Evolutionary conservation across 805 yeast genomes (phyloP), one percentile per base, ranked within the genome.

Genomic region (Peterozyma xylosa): DNA sequence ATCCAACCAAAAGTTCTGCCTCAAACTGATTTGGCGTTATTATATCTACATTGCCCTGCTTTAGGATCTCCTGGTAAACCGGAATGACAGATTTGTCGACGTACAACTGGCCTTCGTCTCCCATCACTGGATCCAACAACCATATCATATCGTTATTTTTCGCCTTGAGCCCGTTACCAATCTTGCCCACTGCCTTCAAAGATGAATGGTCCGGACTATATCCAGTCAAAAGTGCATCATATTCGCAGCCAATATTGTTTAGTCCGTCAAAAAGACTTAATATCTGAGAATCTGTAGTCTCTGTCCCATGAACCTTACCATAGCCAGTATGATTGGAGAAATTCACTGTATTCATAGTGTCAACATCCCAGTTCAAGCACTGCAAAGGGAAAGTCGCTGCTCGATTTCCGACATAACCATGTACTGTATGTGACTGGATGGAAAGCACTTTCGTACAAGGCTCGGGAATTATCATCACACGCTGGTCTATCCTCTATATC

Each of bases 321-420:
- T 88, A 88, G 1, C 96, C 98, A 2, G 97, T 91, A 63, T 91
- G 97, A 54, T 91, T 89, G 1, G 96, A 86, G 53, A 82, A 80
- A 55, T 87, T 86, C 16, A 90, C 95, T 1, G 96, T 87, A 62
- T 91, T 87, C 43, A 93, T 69, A 17, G 80, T 80, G 58, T 91
- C 96, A 9, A 90, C 96, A 57, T 93, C 91, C 96, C 97, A 91
- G 0, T 93, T 95, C 38, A 77, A 70, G 36, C 79, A 67, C 57
- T 91, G 97, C 17, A 91, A 64, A 0, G 98, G 96, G 57, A 93
- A 86, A 2, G 91, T 85, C 1, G 93, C 86, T 0, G 96, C 96
- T 45, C 81, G 76, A 59, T 89, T 89, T 1, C 99, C 99, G 2
- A 93, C 99, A 55, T 87, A 84, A 2, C 99, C 99, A 58, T 91